Evolutionary conservation across 148 eudicot species (phyloP).

Genomic region (Chenopodium quinoa): DNA sequence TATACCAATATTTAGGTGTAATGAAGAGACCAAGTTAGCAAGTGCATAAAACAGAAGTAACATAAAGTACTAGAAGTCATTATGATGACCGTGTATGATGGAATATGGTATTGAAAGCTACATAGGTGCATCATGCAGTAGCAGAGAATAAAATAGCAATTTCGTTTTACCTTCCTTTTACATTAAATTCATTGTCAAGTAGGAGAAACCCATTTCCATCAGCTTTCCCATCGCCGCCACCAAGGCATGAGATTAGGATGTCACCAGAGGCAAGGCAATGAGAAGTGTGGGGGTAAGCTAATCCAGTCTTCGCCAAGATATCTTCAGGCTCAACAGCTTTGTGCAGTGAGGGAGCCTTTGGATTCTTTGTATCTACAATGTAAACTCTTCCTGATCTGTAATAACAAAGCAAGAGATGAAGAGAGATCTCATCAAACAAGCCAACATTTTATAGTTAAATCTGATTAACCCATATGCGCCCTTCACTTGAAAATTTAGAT

Average conservation of each 20-base stretch:
- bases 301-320: slow-evolving; percentile 70
- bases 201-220: slow-evolving; percentile 93
- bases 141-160: background rate
- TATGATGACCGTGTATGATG: background rate
- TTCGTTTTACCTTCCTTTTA: slow-evolving; percentile 82
- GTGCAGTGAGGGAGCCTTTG: slow-evolving; percentile 75
- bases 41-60: background rate
- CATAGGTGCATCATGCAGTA: background rate
- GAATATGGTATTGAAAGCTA: background rate
- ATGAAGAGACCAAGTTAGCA: background rate
- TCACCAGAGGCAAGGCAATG: slow-evolving; percentile 99
- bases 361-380: slow-evolving; percentile 76
- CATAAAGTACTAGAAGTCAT: background rate
- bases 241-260: slow-evolving; percentile 88
- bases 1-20: background rate
- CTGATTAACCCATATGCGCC: background rate
- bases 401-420: background rate
- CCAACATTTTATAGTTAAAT: background rate
- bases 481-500: background rate
- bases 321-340: slow-evolving; percentile 85
- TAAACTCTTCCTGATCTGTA: slow-evolving; percentile 91
- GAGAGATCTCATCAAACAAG: background rate
- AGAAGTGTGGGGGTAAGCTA: slow-evolving; percentile 96
- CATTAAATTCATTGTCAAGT: slow-evolving; percentile 89
- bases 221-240: slow-evolving; percentile 85